phyloP scores from a whole-genome alignment of 1,284 basidiomycete species.

The Ganoderma multipileum region DNA sequence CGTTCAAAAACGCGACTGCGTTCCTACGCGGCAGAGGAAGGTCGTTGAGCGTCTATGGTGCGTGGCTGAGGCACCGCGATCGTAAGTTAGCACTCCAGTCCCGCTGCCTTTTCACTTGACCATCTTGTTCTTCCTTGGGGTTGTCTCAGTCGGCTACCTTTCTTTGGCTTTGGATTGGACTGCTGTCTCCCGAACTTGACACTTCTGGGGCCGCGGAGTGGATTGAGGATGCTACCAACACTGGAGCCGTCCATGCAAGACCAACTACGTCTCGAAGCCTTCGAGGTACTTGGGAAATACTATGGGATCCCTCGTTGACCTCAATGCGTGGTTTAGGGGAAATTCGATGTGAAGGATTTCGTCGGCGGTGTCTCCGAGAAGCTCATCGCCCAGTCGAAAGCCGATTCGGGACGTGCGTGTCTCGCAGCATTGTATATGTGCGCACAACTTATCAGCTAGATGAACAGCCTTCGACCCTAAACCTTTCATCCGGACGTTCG shows the following conservation, averaged over 20 bases:
- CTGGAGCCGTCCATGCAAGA: slow-evolving; percentile 39
- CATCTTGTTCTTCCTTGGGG: neutral
- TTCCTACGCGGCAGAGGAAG: too few relatives aligned
- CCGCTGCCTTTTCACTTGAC: neutral
- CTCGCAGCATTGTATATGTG: slow-evolving; percentile 4
- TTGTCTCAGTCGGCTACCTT: neutral
- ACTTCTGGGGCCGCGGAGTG: neutral
- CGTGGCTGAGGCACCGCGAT: neutral
- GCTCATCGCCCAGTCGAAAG: slow-evolving; percentile 84
- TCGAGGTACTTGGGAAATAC: slow-evolving; percentile 34
- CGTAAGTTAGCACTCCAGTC: too few relatives aligned
- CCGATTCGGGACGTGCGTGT: slow-evolving; percentile 81
- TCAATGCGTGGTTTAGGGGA: slow-evolving; percentile 57
- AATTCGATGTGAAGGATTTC: slow-evolving; percentile 93
- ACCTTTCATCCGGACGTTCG: slow-evolving; percentile 93
- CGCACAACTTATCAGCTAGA: neutral
- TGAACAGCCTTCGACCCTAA: slow-evolving; percentile 88
- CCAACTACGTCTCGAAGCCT: slow-evolving; percentile 39
- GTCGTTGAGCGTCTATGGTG: neutral
- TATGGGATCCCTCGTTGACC: neutral
- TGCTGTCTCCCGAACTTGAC: neutral
- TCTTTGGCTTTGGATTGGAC: neutral
- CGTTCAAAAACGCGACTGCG: neutral
- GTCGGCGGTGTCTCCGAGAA: slow-evolving; percentile 86
- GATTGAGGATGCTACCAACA: slow-evolving; percentile 9